A percentile compares a stretch with the other conserved stretches of the same genome.
Evolutionary conservation across 2,329 filamentous ascomycete genomes (phyloP).

Genomic region (Myriangium duriaei): DNA sequence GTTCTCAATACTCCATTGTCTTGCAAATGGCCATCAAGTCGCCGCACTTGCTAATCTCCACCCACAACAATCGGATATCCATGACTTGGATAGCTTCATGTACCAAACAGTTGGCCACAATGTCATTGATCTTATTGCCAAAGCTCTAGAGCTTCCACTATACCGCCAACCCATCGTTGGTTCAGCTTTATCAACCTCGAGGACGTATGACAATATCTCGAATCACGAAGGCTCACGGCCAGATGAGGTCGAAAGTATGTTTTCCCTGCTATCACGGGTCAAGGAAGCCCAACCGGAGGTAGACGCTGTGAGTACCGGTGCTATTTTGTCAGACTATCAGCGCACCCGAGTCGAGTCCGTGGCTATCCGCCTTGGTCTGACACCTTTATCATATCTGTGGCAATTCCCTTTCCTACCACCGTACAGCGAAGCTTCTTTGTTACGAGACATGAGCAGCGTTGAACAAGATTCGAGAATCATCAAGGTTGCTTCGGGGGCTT

Average conservation of each 20-base stretch:
- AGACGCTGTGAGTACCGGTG: slow-evolving; percentile 79
- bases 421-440: slow-evolving; percentile 38
- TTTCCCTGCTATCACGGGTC: slow-evolving; percentile 59
- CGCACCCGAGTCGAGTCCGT: slow-evolving; percentile 91
- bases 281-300: slow-evolving; percentile 60
- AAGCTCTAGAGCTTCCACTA: slow-evolving; percentile 67
- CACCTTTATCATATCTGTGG: slow-evolving; percentile 81
- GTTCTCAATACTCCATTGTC: slow-evolving; percentile 82
- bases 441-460: slow-evolving; percentile 68
- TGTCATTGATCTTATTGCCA: slow-evolving; percentile 71
- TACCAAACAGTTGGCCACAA: slow-evolving; percentile 94
- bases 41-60: slow-evolving; percentile 84
- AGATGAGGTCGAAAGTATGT: slow-evolving; percentile 83
- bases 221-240: slow-evolving; percentile 13
- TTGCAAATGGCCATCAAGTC: slow-evolving; percentile 70
- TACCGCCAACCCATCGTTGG: slow-evolving; percentile 71
- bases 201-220: slow-evolving; percentile 47
- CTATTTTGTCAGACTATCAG: slow-evolving; percentile 91
- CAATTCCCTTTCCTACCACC: slow-evolving; percentile 67
- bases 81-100: slow-evolving; percentile 96
- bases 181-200: slow-evolving; percentile 53
- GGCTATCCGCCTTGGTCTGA: slow-evolving; percentile 68
- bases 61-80: slow-evolving; percentile 40
- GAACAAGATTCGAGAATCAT: slow-evolving; percentile 82
- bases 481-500: slow-evolving; percentile 83